Base-by-base conservation (phyloP, 164 flowering plant genomes). In the Piper betle region DNA sequence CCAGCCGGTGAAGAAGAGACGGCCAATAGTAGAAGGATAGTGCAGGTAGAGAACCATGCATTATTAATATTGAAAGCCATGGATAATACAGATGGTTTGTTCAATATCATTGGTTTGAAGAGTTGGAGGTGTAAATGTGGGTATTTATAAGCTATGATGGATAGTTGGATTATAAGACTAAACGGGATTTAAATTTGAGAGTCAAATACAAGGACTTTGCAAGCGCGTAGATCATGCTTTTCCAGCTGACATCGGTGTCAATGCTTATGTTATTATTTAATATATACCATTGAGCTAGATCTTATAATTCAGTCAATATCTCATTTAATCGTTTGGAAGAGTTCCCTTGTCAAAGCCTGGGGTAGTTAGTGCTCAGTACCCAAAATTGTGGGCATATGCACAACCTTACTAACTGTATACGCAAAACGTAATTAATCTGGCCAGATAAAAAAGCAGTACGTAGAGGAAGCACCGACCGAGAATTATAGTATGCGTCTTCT, bases 1-100 rank as follows among this genome's bases (percentile, higher is more conserved):
- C 62, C 43, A 46, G 57, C 55, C 37, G 37, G 68, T 66, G 58
- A 59, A 61, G 54, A 39, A 11, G 46, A 43, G 6, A 61, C 46
- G 59, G 50, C 42, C 41, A 55, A 61, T 19, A 61, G 55, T n/a
- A 58, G 19, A 55, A 67, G 38, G 55, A 60, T 38, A 19, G 38
- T 8, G 25, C 40, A 16, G 38, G n/a, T 18, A 50, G 56, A 15
- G 52, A 58, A 42, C 19, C 50, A n/a, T 20, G 59, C 42, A 37
- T 25, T 25, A 25, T 25, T 25, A 25, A 0, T 25, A 25, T 25
- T 25, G 33, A 25, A 25, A 25, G 33, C 33, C 33, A 25, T 25
- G 33, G 1, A 25, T 25, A 25, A 25, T 25, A 25, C 33, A 25
- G 33, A 25, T 25, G 33, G 10, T 65, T 67, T 25, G 33, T 25